Evolutionary conservation across 306 rosid species (phyloP).

Genomic region (Trifolium pratense): DNA sequence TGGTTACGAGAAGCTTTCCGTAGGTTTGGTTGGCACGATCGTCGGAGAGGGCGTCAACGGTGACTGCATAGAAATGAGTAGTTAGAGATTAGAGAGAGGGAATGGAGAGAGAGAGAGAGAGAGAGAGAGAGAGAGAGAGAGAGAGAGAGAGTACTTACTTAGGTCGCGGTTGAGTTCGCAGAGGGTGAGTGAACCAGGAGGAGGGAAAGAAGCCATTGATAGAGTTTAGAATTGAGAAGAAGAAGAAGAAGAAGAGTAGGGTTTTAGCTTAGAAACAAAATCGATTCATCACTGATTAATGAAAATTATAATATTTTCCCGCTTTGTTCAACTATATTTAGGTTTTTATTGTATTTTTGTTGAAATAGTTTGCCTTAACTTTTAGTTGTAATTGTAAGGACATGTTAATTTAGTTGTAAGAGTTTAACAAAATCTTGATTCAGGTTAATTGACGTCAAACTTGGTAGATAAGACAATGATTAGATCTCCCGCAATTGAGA

Average conservation of each 20-base stretch:
- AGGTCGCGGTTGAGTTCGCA: constrained; percentile 96
- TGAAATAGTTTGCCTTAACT: too few species aligned
- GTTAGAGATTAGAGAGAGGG: constrained; percentile 16
- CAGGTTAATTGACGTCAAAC: too few species aligned
- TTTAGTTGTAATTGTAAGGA: too few species aligned
- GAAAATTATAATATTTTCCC: constrained; percentile 3
- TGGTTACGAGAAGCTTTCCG: constrained; percentile 76
- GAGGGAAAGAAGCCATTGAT: constrained; percentile 54
- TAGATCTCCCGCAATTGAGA: too few species aligned
- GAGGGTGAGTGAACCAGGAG: constrained; percentile 76
- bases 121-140: constrained; percentile 19
- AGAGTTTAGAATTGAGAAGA: not conserved
- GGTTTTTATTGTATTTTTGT: too few species aligned
- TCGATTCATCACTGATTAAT: not conserved
- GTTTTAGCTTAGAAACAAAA: constrained; percentile 7
- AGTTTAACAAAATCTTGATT: too few species aligned
- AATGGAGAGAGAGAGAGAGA: not conserved
- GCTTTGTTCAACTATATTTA: not conserved
- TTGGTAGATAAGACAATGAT: too few species aligned
- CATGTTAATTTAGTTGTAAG: too few species aligned
- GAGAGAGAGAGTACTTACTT: constrained; percentile 44
- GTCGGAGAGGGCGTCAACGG: constrained; percentile 73
- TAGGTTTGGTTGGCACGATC: constrained; percentile 74
- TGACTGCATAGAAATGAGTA: constrained; percentile 58
- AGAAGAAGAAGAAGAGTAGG: too few species aligned